Conservation (phyloP, 129 eudicot genomes). For the Pittosporum tobira region DNA sequence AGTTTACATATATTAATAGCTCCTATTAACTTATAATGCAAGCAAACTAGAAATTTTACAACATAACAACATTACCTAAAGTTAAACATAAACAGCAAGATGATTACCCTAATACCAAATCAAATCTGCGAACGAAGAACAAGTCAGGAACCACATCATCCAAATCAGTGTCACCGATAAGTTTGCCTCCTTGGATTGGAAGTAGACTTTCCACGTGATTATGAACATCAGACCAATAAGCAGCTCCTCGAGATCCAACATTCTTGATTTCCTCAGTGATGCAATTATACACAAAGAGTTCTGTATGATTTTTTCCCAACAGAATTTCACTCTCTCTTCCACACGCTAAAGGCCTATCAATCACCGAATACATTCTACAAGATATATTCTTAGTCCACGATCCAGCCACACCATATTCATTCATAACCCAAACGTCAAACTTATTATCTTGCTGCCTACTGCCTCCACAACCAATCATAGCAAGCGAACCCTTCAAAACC, state of each 20-base stretch:
- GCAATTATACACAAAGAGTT: conserved; percentile 21
- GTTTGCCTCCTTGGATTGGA: not conserved
- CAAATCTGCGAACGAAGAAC: not conserved
- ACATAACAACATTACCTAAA: not conserved
- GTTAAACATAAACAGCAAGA: not conserved
- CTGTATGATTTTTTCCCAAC: conserved; percentile 23
- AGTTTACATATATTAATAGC: not conserved
- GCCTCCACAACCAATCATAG: conserved; percentile 1
- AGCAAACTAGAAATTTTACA: not conserved
- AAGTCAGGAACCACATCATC: conserved; percentile 2
- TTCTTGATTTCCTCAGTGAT: conserved; percentile 11
- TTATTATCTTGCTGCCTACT: not conserved
- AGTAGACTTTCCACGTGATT: conserved; percentile 24
- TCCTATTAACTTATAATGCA: not conserved
- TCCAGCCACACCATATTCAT: conserved; percentile 26
- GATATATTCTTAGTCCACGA: conserved; percentile 25
- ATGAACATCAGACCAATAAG: conserved; percentile 23
- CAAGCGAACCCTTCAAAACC: not conserved
- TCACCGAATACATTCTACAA: not conserved
- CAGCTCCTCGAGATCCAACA: conserved; percentile 22
- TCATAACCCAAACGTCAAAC: conserved; percentile 29
- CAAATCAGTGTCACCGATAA: not conserved
- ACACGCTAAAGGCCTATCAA: conserved; percentile 24
- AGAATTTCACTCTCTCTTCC: conserved; percentile 18
- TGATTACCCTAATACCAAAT: not conserved